These are phyloP conservation scores for Glutinoglossum americanum DNA, from an alignment of 495 filamentous ascomycete genomes.

Conservation along the genomic window DNA sequence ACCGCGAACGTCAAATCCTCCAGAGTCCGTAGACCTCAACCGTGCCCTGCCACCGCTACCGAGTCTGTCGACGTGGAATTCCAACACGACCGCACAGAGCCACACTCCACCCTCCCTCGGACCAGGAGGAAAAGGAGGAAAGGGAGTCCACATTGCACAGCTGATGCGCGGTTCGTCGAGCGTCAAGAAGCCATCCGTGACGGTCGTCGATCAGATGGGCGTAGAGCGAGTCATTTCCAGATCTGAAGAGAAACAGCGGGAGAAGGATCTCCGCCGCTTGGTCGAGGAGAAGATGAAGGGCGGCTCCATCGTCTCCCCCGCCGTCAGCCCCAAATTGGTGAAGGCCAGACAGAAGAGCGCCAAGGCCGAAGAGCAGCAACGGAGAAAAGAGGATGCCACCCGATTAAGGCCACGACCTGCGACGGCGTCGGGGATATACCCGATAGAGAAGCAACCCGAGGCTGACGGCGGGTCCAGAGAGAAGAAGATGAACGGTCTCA, in stretches of 20 bases:
- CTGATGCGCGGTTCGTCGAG: not conserved
- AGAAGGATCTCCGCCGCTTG: not conserved
- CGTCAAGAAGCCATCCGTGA: not conserved
- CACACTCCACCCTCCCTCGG: not conserved
- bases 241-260: not conserved
- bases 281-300: not conserved
- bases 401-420: not conserved
- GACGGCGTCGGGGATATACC: not conserved
- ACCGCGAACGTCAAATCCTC: slow-evolving; percentile 9
- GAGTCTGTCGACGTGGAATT: slow-evolving; percentile 8
- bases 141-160: not conserved
- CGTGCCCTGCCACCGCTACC: slow-evolving; percentile 21
- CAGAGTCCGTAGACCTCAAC: slow-evolving; percentile 16
- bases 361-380: not conserved
- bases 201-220: not conserved
- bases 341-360: not conserved
- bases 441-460: not conserved
- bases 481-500: not conserved
- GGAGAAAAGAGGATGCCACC: not conserved
- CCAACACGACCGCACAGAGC: not conserved
- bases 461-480: not conserved
- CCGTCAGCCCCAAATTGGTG: not conserved
- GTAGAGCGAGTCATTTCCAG: not conserved
- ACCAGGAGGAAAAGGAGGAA: not conserved
- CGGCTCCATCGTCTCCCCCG: not conserved